These are phyloP conservation scores for Plasmodium ovale DNA, from an alignment of 169 alveolate genomes.

Conservation along the genomic window DNA sequence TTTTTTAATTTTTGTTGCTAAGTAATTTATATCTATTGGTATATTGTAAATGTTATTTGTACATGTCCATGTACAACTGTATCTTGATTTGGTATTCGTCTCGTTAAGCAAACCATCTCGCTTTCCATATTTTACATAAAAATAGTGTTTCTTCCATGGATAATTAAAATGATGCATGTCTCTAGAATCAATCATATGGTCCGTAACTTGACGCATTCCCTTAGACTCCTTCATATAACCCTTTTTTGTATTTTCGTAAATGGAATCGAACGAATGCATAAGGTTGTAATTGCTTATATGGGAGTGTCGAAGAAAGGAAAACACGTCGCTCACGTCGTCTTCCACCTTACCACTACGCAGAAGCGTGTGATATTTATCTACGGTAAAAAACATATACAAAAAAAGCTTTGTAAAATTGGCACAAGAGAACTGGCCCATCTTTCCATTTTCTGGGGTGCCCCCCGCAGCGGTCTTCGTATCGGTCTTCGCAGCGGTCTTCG, in stretches of 20 bases:
- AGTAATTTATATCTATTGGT: not conserved
- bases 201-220: too few relatives aligned
- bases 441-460: not conserved
- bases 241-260: not conserved
- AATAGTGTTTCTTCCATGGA: not conserved
- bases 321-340: not conserved
- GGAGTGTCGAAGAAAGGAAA: not conserved
- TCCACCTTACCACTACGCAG: not conserved
- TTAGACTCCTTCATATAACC: not conserved
- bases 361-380: not conserved
- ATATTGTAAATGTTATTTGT: not conserved
- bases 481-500: too few relatives aligned
- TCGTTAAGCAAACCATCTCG: not conserved
- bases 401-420: slow-evolving; percentile 18
- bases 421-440: not conserved
- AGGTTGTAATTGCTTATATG: slow-evolving; percentile 10
- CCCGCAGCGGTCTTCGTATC: not conserved
- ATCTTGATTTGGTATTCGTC: not conserved
- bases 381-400: slow-evolving; percentile 7
- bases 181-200: too few relatives aligned
- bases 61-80: too few relatives aligned
- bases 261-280: not conserved
- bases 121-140: not conserved
- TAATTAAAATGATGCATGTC: not conserved
- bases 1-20: not conserved